A percentile compares a stretch with the other conserved stretches of the same genome.
These are phyloP conservation scores for Magnusiomyces clavatus DNA, from an alignment of 1,139 yeast genomes.

Conservation along the genomic window DNA sequence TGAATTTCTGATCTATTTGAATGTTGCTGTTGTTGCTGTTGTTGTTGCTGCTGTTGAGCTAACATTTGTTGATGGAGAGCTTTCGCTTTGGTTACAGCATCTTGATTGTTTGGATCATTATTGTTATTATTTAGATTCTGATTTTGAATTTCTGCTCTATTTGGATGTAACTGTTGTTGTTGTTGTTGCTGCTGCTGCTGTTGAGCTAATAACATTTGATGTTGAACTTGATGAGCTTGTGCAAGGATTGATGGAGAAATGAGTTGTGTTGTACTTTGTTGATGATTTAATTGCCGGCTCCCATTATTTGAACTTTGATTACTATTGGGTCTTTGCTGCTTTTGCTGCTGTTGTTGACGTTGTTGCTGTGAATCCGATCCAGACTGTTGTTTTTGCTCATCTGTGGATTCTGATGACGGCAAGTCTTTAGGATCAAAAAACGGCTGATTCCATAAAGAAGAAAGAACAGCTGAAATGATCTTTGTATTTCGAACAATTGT, in stretches of 20 bases:
- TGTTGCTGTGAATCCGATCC: no score
- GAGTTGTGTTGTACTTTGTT: neutral
- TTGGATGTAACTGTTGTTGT: no score
- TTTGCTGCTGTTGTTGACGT: no score
- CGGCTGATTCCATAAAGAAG: neutral
- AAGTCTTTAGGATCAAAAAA: neutral
- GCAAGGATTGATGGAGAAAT: conserved; percentile 11
- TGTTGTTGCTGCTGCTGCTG: conserved; percentile 7
- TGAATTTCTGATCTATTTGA: no score
- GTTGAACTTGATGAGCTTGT: conserved; percentile 13
- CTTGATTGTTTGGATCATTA: neutral
- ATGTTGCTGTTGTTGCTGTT: neutral
- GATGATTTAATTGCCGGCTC: no score
- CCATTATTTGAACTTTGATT: no score
- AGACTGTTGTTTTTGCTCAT: no score
- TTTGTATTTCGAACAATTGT: conserved; percentile 3
- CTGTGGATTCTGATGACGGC: no score
- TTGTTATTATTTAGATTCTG: neutral
- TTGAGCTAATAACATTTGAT: conserved; percentile 10
- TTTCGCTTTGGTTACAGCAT: no score
- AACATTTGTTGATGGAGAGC: no score
- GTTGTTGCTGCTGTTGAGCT: conserved; percentile 5
- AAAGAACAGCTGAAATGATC: neutral
- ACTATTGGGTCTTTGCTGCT: no score
- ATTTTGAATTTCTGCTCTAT: neutral